Evolutionary conservation across 257 asterid genomes (phyloP).

Genomic region (Fraxinus quadrangulata): DNA sequence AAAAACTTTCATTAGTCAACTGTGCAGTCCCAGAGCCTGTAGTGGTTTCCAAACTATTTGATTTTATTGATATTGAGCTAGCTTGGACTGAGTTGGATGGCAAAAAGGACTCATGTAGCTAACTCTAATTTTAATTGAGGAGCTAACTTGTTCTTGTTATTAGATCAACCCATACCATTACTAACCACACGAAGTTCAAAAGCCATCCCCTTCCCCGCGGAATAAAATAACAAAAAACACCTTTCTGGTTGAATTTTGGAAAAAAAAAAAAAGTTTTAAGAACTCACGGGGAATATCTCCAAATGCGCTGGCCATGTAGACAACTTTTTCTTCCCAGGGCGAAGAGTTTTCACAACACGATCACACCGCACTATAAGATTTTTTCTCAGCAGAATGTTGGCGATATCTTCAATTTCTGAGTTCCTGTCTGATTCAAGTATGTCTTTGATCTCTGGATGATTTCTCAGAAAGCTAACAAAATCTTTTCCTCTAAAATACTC

Average conservation of each 20-base stretch:
- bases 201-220: neutral
- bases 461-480: constrained; percentile 75
- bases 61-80: neutral
- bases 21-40: neutral
- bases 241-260: neutral
- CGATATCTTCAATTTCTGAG: constrained; percentile 79
- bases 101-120: neutral
- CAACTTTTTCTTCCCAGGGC: constrained; percentile 92
- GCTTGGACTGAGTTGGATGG: neutral
- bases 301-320: constrained; percentile 99
- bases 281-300: constrained; percentile 82
- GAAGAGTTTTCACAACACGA: constrained; percentile 90
- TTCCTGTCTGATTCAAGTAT: constrained; percentile 72
- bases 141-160: neutral
- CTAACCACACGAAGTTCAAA: neutral
- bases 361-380: constrained; percentile 91
- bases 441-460: constrained; percentile 76
- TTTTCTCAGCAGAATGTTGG: constrained; percentile 70
- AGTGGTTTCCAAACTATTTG: neutral
- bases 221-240: neutral
- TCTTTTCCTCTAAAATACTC: constrained; percentile 97
- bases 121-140: too few species aligned
- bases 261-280: neutral
- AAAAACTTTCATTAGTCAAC: neutral
- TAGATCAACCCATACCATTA: neutral